Conservation (phyloP, 768 basidiomycete genomes). For the Guyanaporus albipodus region DNA sequence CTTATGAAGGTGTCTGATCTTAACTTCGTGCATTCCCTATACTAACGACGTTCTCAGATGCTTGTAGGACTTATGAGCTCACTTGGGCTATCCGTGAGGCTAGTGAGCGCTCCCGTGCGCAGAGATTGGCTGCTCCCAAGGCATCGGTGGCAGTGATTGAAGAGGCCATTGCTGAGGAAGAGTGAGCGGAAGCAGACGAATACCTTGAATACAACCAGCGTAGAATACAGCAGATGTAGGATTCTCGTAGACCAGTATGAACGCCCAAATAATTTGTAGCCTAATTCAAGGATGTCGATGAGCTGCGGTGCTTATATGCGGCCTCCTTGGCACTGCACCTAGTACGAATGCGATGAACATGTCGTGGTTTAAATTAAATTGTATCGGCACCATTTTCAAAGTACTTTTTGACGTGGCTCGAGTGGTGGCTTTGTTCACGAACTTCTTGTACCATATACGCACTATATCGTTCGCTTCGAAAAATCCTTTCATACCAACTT, state of each 20-base stretch:
- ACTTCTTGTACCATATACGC: conserved; percentile 33
- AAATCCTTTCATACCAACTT: too few relatives aligned
- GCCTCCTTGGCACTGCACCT: too few relatives aligned
- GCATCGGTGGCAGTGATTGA: conserved; percentile 26
- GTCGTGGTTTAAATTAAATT: too few relatives aligned
- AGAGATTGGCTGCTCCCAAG: conserved; percentile 37
- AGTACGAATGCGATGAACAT: too few relatives aligned
- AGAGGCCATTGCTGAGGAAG: conserved; percentile 27
- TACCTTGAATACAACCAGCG: neutral
- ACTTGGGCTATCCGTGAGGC: conserved; percentile 92
- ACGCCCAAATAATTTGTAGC: neutral
- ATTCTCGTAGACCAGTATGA: neutral
- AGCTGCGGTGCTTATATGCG: too few relatives aligned
- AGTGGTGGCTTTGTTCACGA: too few relatives aligned
- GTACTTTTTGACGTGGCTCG: too few relatives aligned
- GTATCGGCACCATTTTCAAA: too few relatives aligned
- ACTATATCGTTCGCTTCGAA: conserved; percentile 54
- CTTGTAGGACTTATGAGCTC: conserved; percentile 83
- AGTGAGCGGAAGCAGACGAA: conserved; percentile 9
- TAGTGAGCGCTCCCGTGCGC: conserved; percentile 59
- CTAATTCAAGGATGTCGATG: too few relatives aligned
- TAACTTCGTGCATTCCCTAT: neutral
- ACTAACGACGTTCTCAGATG: conserved; percentile 47
- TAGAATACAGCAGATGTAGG: conserved; percentile 1
- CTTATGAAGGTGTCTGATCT: conserved; percentile 66